A percentile compares a stretch with the other conserved stretches of the same genome.
Evolutionary conservation across 805 yeast genomes (phyloP).

Genomic region (Saccharomycopsis fermentans): DNA sequence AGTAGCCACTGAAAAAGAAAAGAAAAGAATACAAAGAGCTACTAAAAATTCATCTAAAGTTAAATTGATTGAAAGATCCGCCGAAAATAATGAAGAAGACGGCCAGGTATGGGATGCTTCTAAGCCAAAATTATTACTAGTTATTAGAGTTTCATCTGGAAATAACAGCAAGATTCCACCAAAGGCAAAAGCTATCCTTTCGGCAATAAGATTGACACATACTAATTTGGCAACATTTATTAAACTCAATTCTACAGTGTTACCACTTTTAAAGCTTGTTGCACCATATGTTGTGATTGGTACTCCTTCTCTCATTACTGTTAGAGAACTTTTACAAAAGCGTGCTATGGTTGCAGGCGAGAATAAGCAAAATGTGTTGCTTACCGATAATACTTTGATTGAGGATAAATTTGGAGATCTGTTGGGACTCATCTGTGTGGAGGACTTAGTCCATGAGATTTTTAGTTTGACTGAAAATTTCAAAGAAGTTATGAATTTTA

Average conservation of each 20-base stretch:
- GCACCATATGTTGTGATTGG: constrained; percentile 71
- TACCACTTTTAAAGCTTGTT: constrained; percentile 54
- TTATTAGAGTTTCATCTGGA: constrained; percentile 60
- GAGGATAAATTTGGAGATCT: constrained; percentile 60
- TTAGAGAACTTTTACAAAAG: constrained; percentile 66
- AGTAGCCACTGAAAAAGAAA: constrained; percentile 56
- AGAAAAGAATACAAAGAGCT: constrained; percentile 56
- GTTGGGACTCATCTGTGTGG: constrained; percentile 65
- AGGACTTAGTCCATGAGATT: constrained; percentile 70
- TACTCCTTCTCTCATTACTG: constrained; percentile 59
- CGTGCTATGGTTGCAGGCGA: constrained; percentile 49
- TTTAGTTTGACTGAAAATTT: constrained; percentile 53
- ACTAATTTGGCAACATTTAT: constrained; percentile 64
- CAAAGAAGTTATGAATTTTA: constrained; percentile 48
- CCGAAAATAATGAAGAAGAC: constrained; percentile 23
- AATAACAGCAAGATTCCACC: constrained; percentile 52
- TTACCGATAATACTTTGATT: constrained; percentile 66
- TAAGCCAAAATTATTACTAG: constrained; percentile 45
- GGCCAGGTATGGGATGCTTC: constrained; percentile 28
- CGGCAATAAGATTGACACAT: constrained; percentile 49
- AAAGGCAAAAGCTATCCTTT: constrained; percentile 49
- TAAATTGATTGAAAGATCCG: constrained; percentile 23
- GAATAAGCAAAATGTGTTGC: constrained; percentile 29
- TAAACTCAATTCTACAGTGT: constrained; percentile 47
- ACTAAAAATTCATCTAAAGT: constrained; percentile 28